phyloP scores from a whole-genome alignment of 805 yeast species.

The Schwanniomyces pseudopolymorphus region DNA sequence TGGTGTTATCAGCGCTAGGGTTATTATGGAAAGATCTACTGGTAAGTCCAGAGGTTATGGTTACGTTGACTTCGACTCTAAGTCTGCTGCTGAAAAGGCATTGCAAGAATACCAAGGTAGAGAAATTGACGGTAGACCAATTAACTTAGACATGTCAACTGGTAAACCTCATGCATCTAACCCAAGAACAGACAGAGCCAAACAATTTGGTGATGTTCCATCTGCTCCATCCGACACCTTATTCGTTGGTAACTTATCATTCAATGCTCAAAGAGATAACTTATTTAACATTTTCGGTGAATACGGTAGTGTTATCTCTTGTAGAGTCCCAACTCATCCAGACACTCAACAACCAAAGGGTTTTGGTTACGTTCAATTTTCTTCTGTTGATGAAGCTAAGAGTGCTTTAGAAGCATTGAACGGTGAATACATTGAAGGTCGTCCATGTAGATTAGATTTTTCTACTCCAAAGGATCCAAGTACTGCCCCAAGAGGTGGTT shows the following conservation, averaged over 20 bases:
- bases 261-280: slow-evolving; percentile 80
- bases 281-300: slow-evolving; percentile 71
- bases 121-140: slow-evolving; percentile 96
- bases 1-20: slow-evolving; percentile 87
- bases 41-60: slow-evolving; percentile 97
- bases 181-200: slow-evolving; percentile 76
- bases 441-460: slow-evolving; percentile 93
- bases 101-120: slow-evolving; percentile 81
- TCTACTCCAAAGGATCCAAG: slow-evolving; percentile 73
- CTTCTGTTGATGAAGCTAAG: slow-evolving; percentile 84
- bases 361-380: slow-evolving; percentile 94
- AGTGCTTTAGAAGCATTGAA: slow-evolving; percentile 82
- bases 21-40: slow-evolving; percentile 87
- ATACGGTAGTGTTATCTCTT: slow-evolving; percentile 81
- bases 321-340: slow-evolving; percentile 96
- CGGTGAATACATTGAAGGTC: slow-evolving; percentile 86
- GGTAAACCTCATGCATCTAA: slow-evolving; percentile 66
- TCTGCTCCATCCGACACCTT: slow-evolving; percentile 94
- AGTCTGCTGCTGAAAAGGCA: slow-evolving; percentile 82
- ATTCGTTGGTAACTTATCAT: slow-evolving; percentile 94
- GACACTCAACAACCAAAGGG: slow-evolving; percentile 99
- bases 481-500: slow-evolving; percentile 35
- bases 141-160: slow-evolving; percentile 89
- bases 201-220: slow-evolving; percentile 84
- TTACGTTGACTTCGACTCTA: slow-evolving; percentile 88